Conservation (phyloP, 2,329 filamentous ascomycete species). For the Phialemonium atrogriseum region DNA sequence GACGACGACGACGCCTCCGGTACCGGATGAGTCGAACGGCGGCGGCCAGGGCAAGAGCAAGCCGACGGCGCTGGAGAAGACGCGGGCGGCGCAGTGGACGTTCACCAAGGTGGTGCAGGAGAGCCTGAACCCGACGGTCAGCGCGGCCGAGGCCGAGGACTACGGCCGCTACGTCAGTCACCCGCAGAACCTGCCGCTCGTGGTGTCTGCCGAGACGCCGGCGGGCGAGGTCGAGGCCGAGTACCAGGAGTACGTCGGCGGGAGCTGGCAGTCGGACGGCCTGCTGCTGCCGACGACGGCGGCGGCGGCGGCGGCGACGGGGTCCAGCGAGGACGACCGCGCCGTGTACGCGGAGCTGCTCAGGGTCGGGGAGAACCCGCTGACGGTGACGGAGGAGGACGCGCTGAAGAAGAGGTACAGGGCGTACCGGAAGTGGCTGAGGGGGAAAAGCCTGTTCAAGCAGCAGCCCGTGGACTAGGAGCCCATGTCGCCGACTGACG, state of each 20-base stretch:
- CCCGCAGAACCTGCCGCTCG: slow-evolving; percentile 79
- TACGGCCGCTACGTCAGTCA: slow-evolving; percentile 86
- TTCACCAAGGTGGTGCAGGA: slow-evolving; percentile 79
- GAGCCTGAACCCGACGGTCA: slow-evolving; percentile 79
- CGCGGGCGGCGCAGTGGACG: slow-evolving; percentile 78
- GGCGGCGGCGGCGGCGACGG: slow-evolving; percentile 21
- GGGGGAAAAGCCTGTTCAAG: slow-evolving; percentile 93
- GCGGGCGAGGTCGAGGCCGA: slow-evolving; percentile 49
- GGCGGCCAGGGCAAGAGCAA: slow-evolving; percentile 47
- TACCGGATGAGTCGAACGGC: slow-evolving; percentile 15
- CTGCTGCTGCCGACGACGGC: slow-evolving; percentile 46
- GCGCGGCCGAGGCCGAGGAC: slow-evolving; percentile 67
- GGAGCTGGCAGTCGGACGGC: slow-evolving; percentile 53
- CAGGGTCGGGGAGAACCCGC: slow-evolving; percentile 67
- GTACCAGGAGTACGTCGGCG: slow-evolving; percentile 73
- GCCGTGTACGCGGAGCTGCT: slow-evolving; percentile 71
- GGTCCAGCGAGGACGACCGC: slow-evolving; percentile 51
- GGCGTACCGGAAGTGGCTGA: slow-evolving; percentile 89
- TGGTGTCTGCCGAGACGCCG: slow-evolving; percentile 60
- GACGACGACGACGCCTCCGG: slow-evolving; percentile 14
- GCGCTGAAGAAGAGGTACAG: slow-evolving; percentile 91
- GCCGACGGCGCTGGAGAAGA: slow-evolving; percentile 61
- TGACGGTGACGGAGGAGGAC: slow-evolving; percentile 85
- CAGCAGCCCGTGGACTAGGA: slow-evolving; percentile 60
- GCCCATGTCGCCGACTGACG: slow-evolving; percentile 9